Base-by-base conservation (phyloP, 306 rosid genomes). In the Senna siamea region DNA sequence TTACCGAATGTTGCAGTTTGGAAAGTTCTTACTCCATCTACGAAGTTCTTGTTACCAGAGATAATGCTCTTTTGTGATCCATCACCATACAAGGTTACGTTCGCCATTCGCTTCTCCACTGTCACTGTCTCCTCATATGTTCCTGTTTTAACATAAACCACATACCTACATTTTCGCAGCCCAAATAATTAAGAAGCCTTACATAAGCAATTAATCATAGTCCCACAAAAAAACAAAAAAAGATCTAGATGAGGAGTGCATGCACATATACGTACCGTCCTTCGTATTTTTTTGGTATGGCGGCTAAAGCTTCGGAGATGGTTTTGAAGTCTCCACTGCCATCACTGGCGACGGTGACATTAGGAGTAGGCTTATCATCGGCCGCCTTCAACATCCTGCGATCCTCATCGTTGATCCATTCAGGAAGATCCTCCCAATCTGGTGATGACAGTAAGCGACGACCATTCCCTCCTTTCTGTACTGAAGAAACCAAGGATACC, bases 61-160 rank as follows among this genome's bases (percentile, higher is more conserved):
- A 94, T 79, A 56, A 92, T 77, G 61, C 82, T 92, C 80, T 94
- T 94, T 19, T 87, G 97, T 7, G 99, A 90, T 43, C 99, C 98
- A 30, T 94, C 99, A 47, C 99, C 99, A 14, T 85, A 94, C 50
- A 94, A 73, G 32, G 99, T 94, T 44, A 94, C 53, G 37, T 92
- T 87, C 37, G 38, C 64, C 99, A 87, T 88, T 38, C 76, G 78
- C 86, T 84, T 82, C 19, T 93, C 83, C 15, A 94, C 32, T 1
- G 30, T 75, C 66, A 94, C 98, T 0, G 37, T 64, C 83, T 94
- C 99, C 1, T 87, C 87, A 23, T 94, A 94, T 0, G 77, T 8
- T 79, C 99, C 98, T 85, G 83, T 82, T 73, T 94, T 92, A 9
- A 94, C 86, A 66, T 76, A 89, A 66, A 94, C 62, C 68, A 90